Evolutionary conservation across 2,329 filamentous ascomycete genomes (phyloP).

Genomic region (Ascochyta viciae-villosae): DNA sequence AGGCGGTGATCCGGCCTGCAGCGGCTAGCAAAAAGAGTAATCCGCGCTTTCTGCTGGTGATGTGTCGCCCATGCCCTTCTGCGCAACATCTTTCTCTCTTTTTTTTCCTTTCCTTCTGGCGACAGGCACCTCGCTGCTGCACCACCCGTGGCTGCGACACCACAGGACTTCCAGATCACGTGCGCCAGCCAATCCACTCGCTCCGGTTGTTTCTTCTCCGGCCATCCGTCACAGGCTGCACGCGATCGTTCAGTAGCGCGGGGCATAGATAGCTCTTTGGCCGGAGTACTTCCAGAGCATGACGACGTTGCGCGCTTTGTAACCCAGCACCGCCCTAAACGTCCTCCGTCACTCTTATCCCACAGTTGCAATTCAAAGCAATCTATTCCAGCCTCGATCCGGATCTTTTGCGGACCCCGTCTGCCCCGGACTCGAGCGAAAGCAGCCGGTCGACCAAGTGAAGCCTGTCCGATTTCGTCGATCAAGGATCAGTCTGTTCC

Average conservation of each 20-base stretch:
- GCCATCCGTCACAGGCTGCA: conserved; percentile 17
- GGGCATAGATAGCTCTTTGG: conserved; percentile 19
- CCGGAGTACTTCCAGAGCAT: conserved; percentile 20
- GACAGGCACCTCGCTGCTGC: conserved; percentile 1
- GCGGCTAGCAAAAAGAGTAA: conserved; percentile 19
- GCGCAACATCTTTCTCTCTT: not conserved
- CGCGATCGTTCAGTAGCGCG: conserved; percentile 19
- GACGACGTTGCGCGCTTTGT: conserved; percentile 25
- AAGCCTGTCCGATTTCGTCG: conserved; percentile 23
- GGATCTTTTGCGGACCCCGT: conserved; percentile 17
- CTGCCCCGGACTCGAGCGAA: conserved; percentile 9
- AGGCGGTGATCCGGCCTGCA: conserved; percentile 10
- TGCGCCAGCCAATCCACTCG: not conserved
- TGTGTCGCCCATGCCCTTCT: conserved; percentile 5
- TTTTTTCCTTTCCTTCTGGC: not conserved
- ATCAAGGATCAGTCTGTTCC: conserved; percentile 18
- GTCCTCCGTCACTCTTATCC: conserved; percentile 1
- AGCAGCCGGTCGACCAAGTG: conserved; percentile 18
- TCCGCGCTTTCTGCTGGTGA: conserved; percentile 14
- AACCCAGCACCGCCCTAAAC: conserved; percentile 9
- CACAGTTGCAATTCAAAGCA: conserved; percentile 9
- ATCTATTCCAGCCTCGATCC: conserved; percentile 8
- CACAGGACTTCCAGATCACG: conserved; percentile 2
- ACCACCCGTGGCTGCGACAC: not conserved
- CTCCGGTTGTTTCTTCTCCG: conserved; percentile 8